Evolutionary conservation across 78 protist genomes (phyloP).

Genomic region (Emiliania huxleyi): DNA sequence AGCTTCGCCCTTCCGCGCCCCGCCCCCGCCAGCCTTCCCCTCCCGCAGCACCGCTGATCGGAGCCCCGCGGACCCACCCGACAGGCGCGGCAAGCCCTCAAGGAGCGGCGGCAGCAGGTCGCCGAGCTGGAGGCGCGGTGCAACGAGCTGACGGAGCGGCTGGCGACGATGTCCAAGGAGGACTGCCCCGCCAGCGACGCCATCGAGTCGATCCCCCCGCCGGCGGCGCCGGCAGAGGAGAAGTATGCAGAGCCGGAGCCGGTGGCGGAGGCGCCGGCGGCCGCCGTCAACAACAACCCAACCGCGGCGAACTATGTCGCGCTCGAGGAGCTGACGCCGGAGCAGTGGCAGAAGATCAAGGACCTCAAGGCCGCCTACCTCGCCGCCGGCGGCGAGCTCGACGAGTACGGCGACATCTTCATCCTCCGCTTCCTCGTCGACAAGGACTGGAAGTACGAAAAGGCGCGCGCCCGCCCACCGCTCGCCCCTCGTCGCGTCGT

Average conservation of each 20-base stretch:
- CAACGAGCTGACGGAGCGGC: background rate
- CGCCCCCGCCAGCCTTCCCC: too few species aligned
- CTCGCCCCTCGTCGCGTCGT: too few species aligned
- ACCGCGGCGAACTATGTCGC: background rate
- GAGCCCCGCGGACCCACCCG: too few species aligned
- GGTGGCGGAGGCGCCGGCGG: background rate
- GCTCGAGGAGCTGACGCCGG: background rate
- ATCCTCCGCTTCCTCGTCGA: background rate
- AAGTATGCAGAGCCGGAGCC: background rate
- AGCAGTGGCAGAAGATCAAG: background rate
- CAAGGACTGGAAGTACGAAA: background rate
- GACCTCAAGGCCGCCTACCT: background rate
- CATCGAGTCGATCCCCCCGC: background rate
- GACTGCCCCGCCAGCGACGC: background rate
- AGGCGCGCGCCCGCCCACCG: too few species aligned
- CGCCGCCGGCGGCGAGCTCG: background rate
- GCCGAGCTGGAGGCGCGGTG: background rate
- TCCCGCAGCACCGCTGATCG: too few species aligned
- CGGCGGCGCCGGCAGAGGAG: background rate
- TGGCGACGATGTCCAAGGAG: background rate
- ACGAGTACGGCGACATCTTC: background rate
- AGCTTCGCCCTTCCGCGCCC: too few species aligned
- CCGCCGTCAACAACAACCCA: background rate
- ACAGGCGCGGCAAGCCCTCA: background rate
- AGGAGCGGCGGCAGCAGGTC: background rate